Percentiles rank a stretch among this genome's conserved stretches.
Conservation (phyloP, 495 filamentous ascomycete genomes). For the Penicillium malachiteum region DNA sequence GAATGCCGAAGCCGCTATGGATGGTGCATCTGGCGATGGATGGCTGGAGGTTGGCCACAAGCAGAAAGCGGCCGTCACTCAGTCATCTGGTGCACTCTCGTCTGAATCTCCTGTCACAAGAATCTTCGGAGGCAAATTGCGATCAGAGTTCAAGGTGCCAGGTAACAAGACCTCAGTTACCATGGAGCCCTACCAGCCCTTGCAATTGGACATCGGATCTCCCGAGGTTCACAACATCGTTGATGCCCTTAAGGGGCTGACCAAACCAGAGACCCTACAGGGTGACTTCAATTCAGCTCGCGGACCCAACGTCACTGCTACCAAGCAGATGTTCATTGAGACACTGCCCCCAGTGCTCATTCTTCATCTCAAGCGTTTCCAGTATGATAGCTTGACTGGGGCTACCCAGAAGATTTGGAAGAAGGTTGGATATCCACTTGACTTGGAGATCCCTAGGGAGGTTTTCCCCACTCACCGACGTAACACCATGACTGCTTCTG, state of each 20-base stretch:
- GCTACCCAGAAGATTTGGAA: conserved; percentile 99
- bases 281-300: conserved; percentile 84
- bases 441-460: conserved; percentile 90
- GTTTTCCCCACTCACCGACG: conserved; percentile 79
- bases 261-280: conserved; percentile 77
- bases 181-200: conserved; percentile 86
- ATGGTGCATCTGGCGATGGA: conserved; percentile 47
- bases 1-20: conserved; percentile 39
- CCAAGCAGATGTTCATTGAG: conserved; percentile 95
- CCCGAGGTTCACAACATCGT: conserved; percentile 83
- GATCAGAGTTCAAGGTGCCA: conserved; percentile 84
- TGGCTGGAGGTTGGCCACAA: conserved; percentile 96
- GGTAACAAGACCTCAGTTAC: conserved; percentile 89
- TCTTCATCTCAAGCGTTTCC: conserved; percentile 94
- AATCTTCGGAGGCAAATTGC: conserved; percentile 89
- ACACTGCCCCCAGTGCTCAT: conserved; percentile 89
- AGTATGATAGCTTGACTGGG: conserved; percentile 80
- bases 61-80: conserved; percentile 82
- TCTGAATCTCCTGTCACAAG: conserved; percentile 82
- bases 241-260: conserved; percentile 84
- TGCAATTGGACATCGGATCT: conserved; percentile 91
- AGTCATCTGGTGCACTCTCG: conserved; percentile 74
- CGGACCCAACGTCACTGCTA: conserved; percentile 72
- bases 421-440: conserved; percentile 90
- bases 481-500: conserved; percentile 58